Evolutionary conservation across 805 yeast species (phyloP).

Genomic region (Nakazawaea ambrosiae): DNA sequence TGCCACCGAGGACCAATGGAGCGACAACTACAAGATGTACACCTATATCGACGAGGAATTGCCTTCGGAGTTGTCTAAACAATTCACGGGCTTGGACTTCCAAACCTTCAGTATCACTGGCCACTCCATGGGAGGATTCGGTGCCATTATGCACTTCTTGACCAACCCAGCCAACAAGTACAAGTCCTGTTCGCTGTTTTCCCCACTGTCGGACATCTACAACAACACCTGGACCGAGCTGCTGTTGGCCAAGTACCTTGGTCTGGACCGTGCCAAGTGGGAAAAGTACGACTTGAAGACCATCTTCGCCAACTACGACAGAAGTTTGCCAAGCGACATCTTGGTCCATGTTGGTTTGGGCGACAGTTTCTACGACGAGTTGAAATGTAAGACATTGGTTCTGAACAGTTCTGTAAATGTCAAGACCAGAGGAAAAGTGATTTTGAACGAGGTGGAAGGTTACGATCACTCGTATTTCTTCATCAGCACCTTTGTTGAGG

Average conservation of each 20-base stretch:
- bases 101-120: slow-evolving; percentile 74
- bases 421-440: slow-evolving; percentile 53
- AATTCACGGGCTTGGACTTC: slow-evolving; percentile 50
- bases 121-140: slow-evolving; percentile 98
- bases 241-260: slow-evolving; percentile 74
- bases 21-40: slow-evolving; percentile 76
- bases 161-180: slow-evolving; percentile 54
- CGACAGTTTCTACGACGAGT: slow-evolving; percentile 71
- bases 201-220: slow-evolving; percentile 83
- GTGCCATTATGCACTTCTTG: slow-evolving; percentile 67
- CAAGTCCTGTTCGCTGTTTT: slow-evolving; percentile 79
- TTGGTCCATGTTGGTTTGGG: slow-evolving; percentile 77
- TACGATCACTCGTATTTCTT: slow-evolving; percentile 91
- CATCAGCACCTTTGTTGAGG: slow-evolving; percentile 68
- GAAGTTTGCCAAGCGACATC: slow-evolving; percentile 37
- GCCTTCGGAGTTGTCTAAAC: slow-evolving; percentile 39
- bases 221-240: slow-evolving; percentile 84
- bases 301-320: slow-evolving; percentile 48
- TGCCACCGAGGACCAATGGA: slow-evolving; percentile 71
- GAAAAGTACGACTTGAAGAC: slow-evolving; percentile 76
- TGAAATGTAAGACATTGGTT: slow-evolving; percentile 68
- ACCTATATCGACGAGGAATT: slow-evolving; percentile 74
- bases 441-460: slow-evolving; percentile 62
- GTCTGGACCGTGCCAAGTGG: slow-evolving; percentile 58
- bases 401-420: slow-evolving; percentile 16